Evolutionary conservation across 352 stramenopile genomes (phyloP), one percentile per base, ranked within the genome.

Genomic region (Globisporangium radiosum): DNA sequence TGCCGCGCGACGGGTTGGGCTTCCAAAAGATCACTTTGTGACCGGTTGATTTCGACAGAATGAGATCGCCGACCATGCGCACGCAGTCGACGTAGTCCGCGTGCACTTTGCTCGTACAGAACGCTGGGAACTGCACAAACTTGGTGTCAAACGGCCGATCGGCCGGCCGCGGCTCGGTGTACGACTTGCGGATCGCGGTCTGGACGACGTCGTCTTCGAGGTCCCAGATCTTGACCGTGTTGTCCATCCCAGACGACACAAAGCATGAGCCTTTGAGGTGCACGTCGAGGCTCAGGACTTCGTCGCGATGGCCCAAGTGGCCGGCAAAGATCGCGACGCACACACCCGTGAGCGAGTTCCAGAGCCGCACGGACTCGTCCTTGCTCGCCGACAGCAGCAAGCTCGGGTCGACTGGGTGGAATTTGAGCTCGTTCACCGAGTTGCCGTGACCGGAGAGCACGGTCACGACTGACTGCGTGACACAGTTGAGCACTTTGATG

Each of bases 221-320:
- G 59, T 91, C 84, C 94, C 94, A 98, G n/a, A 98, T 72, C 62
- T 97, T 97, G 56, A 98, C 76, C 7, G 76, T 96, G 64, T 96
- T 97, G 72, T 98, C 94, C 80, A 97, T 97, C 19, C 89, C 91
- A 0, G 76, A 76, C 19, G 80, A 94, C 42, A 89, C 88, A 66
- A 97, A 97, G 66, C 80, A 92, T 19, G 79, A 75, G 13, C 94
- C 94, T 48, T 84, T 82, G n/a, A 89, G 63, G 63, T 98, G 92
- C 52, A 96, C 76, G 51, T 92, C 87, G n/a, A 95, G 57, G 54
- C 76, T 94, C 55, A 98, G 54, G 6, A 98, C 88, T 49, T 96
- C 80, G 51, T 96, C 85, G 14, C 85, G 73, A 64, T 98, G 94
- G 40, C 91, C 94, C 63, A 92, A 57, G 56, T 98, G 84, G 19